Conservation (phyloP, 768 basidiomycete species). For the Mycena crocata region DNA sequence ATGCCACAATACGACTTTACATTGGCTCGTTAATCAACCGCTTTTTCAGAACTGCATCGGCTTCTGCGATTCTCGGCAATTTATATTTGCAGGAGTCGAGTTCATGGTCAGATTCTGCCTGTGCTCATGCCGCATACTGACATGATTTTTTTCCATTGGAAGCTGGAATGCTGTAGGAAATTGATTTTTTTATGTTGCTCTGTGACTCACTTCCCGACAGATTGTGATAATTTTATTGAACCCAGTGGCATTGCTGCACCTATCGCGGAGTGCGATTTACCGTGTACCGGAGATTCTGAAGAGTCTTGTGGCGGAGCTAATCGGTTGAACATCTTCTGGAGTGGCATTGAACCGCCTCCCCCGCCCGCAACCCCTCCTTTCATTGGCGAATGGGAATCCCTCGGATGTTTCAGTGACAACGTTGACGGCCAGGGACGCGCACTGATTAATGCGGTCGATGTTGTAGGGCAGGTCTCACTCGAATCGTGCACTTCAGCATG, state of each 20-base stretch:
- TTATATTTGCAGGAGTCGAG: conserved; percentile 78
- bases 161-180: conserved; percentile 67
- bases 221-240: conserved; percentile 70
- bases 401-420: conserved; percentile 76
- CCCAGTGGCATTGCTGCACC: conserved; percentile 59
- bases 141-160: conserved; percentile 24
- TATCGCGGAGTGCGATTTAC: conserved; percentile 66
- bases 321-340: conserved; percentile 74
- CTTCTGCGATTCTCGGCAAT: conserved; percentile 60
- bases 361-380: conserved; percentile 63
- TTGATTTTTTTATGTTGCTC: conserved; percentile 7
- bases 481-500: conserved; percentile 72
- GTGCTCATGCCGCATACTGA: background rate
- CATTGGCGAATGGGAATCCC: conserved; percentile 73
- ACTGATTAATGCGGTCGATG: conserved; percentile 45
- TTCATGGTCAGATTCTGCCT: conserved; percentile 48
- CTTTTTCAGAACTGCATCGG: conserved; percentile 49
- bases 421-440: conserved; percentile 56
- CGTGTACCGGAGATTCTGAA: conserved; percentile 67
- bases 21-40: background rate
- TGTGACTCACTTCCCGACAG: conserved; percentile 47
- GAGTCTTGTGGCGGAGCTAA: conserved; percentile 73
- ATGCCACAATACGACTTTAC: too few relatives aligned
- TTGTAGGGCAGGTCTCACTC: conserved; percentile 58
- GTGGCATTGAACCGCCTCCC: conserved; percentile 65